These are phyloP conservation scores for Penicillium sp. DNA, from an alignment of 2,329 filamentous ascomycete genomes.

Conservation along the genomic window DNA sequence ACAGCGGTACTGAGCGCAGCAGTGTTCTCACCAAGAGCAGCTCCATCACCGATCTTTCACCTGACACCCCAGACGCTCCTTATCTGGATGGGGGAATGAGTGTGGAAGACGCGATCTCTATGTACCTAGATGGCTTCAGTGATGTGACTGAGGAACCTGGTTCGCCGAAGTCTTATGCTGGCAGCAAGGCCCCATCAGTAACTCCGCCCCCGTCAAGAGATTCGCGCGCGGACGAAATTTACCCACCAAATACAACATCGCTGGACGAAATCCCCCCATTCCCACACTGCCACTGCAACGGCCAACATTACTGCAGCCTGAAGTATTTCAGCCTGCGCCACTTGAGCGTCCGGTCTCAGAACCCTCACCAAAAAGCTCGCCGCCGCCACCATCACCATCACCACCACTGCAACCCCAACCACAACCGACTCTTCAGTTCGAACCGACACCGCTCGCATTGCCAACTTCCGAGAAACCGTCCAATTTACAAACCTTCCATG, in stretches of 20 bases:
- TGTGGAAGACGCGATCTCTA: slow-evolving; percentile 57
- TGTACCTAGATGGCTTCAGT: slow-evolving; percentile 56
- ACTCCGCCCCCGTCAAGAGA: slow-evolving; percentile 28
- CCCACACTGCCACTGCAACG: slow-evolving; percentile 15
- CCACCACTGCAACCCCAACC: slow-evolving; percentile 7
- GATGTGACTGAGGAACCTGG: slow-evolving; percentile 40
- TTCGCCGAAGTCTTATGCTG: slow-evolving; percentile 28
- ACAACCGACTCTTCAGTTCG: background rate
- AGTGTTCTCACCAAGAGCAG: slow-evolving; percentile 76
- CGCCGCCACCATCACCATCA: slow-evolving; percentile 8
- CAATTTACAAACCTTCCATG: slow-evolving; percentile 7
- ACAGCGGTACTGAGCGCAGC: slow-evolving; percentile 70
- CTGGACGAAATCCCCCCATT: slow-evolving; percentile 21
- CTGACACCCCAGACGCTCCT: slow-evolving; percentile 63
- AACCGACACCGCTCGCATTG: slow-evolving; percentile 4
- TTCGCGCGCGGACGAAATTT: slow-evolving; percentile 25
- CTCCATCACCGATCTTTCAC: slow-evolving; percentile 59
- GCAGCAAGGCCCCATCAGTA: slow-evolving; percentile 31
- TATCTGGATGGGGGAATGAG: slow-evolving; percentile 50
- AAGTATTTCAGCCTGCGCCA: background rate
- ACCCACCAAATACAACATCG: slow-evolving; percentile 19
- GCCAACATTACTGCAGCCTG: background rate
- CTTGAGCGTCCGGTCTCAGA: slow-evolving; percentile 2
- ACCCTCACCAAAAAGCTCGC: slow-evolving; percentile 2
- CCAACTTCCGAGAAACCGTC: slow-evolving; percentile 4